Evolutionary conservation across 139 green algal species (phyloP), one percentile per base, ranked within the genome.

Genomic region (Eudorina sp.): DNA sequence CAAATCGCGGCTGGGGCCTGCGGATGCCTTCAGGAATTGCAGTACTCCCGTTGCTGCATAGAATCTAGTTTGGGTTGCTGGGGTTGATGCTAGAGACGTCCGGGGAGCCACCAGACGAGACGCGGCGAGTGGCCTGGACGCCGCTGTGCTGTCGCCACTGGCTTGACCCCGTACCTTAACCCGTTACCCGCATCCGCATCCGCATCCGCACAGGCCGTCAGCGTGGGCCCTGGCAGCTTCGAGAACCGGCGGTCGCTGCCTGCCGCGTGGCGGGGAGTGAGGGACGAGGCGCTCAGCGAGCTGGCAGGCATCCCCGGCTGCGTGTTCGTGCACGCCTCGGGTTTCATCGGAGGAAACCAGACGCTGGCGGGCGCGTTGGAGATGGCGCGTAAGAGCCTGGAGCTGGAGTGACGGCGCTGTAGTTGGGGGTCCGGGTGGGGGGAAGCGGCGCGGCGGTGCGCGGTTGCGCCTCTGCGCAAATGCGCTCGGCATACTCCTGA

Each of bases 261-360:
- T 0, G 86, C 79, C 23, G 90, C 94, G 25, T 99, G 97, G 98
- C 74, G 95, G 29, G 97, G 98, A 14, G 83, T 99, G 82, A 90
- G 98, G 0, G 97, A 99, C 84, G 93, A 94, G 4, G 94, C 94
- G 87, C 95, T 99, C 69, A 95, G 90, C 41, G 86, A 94, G 62
- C 88, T 91, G 19, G 83, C 83, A 29, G 97, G 96, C 55, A 96
- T 99, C 60, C 89, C 91, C 0, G 95, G 94, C 31, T 94, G 96
- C 64, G 93, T 98, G 48, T 99, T 99, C 93, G 95, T 99, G 43
- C 97, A 99, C 90, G 93, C 94, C 0, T 92, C 85, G 1, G 97
- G 97, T 4, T 99, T 99, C 94, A 99, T 99, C 81, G 97, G 72
- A 6, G 97, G 97, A 18, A 96, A 98, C 83, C 89, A 82, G 51